A percentile compares a stretch with the other conserved stretches of the same genome.
These are phyloP conservation scores for Pyrus betulifolia DNA, from an alignment of 306 rosid genomes.

Conservation along the genomic window DNA sequence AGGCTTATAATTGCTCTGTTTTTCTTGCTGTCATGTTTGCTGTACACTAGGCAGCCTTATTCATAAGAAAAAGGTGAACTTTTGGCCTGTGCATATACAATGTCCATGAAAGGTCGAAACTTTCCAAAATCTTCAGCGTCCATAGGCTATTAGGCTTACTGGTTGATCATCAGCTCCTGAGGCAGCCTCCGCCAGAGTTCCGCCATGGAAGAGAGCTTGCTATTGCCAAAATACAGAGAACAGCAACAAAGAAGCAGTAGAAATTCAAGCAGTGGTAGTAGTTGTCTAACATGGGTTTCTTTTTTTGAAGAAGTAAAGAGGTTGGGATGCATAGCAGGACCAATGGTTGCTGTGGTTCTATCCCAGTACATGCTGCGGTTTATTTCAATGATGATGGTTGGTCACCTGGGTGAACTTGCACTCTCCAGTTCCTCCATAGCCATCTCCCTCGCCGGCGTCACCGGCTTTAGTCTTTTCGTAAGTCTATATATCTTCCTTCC, in stretches of 20 bases:
- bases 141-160: background rate
- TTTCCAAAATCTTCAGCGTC: background rate
- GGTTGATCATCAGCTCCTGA: background rate
- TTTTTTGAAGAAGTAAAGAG: constrained; percentile 33
- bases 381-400: constrained; percentile 44
- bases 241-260: background rate
- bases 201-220: constrained; percentile 25
- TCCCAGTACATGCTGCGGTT: constrained; percentile 41
- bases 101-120: background rate
- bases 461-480: constrained; percentile 53
- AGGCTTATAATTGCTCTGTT: too few species aligned
- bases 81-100: too few species aligned
- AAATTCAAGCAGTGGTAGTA: background rate
- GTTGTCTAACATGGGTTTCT: constrained; percentile 13
- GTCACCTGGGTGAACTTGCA: constrained; percentile 44
- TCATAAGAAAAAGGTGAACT: too few species aligned
- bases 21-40: too few species aligned
- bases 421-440: constrained; percentile 48
- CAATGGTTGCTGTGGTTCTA: constrained; percentile 31
- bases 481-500: background rate
- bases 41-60: too few species aligned
- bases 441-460: constrained; percentile 31
- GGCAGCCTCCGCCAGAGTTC: background rate
- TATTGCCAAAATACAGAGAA: background rate
- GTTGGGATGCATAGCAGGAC: constrained; percentile 35